phyloP scores from a whole-genome alignment of 2,329 filamentous ascomycete genomes.

The Orbilia brochopaga region DNA sequence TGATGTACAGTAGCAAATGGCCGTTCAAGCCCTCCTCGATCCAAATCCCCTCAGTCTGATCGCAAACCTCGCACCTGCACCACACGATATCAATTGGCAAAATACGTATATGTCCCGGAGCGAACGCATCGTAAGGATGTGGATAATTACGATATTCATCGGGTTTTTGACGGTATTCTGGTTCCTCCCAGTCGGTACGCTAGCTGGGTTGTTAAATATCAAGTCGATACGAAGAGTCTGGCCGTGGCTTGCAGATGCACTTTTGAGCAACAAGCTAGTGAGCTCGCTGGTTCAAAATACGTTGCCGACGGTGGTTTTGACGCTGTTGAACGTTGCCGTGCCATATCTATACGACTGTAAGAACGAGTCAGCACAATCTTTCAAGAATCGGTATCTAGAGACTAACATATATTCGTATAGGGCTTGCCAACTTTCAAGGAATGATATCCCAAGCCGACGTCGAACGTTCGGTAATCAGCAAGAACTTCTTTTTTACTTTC shows the following conservation, averaged over 20 bases:
- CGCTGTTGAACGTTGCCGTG: conserved; percentile 84
- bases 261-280: conserved; percentile 72
- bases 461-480: conserved; percentile 91
- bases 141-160: conserved; percentile 83
- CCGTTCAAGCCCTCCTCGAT: conserved; percentile 90
- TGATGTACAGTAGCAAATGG: conserved; percentile 72
- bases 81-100: conserved; percentile 90
- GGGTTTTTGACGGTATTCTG: conserved; percentile 83
- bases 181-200: conserved; percentile 78
- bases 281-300: conserved; percentile 83
- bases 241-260: conserved; percentile 70
- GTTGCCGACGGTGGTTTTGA: conserved; percentile 81
- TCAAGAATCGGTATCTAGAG: neutral
- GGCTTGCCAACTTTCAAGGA: conserved; percentile 84
- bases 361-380: conserved; percentile 52
- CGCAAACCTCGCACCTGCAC: conserved; percentile 83
- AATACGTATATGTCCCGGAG: conserved; percentile 85
- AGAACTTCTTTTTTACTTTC: conserved; percentile 99
- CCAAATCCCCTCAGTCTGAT: conserved; percentile 84
- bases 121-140: conserved; percentile 76
- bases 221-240: conserved; percentile 78
- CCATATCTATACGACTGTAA: conserved; percentile 91
- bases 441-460: conserved; percentile 95
- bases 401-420: conserved; percentile 56
- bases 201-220: conserved; percentile 80